Percentiles rank a stretch among this genome's conserved stretches.
Evolutionary conservation across 306 rosid species (phyloP).

Genomic region (Myrica gale): DNA sequence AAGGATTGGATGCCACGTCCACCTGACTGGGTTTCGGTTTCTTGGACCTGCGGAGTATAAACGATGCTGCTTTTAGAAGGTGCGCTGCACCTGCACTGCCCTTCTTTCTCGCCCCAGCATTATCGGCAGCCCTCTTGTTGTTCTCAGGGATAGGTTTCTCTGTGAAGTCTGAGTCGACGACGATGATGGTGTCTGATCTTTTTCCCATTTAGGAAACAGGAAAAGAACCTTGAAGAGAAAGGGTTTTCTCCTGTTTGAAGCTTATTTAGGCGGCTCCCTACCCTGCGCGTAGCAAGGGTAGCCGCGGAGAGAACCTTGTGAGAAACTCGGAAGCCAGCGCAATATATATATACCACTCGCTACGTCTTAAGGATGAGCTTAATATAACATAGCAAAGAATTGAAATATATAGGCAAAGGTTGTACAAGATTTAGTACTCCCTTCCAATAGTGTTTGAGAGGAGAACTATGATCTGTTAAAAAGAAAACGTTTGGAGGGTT

Average conservation of each 20-base stretch:
- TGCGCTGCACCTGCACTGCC: constrained; percentile 30
- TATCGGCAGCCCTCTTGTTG: neutral
- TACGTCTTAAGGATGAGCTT: neutral
- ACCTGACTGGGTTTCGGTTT: constrained; percentile 28
- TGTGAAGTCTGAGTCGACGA: neutral
- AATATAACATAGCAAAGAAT: neutral
- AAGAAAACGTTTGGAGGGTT: neutral
- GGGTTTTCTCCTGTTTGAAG: neutral
- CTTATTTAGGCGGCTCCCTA: neutral
- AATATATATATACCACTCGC: constrained; percentile 1
- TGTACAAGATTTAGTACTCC: neutral
- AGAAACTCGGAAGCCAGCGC: neutral
- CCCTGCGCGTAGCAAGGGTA: constrained; percentile 41
- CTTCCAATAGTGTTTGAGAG: neutral
- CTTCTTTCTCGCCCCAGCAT: constrained; percentile 23
- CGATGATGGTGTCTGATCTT: neutral
- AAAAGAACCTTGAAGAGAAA: neutral
- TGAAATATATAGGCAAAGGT: neutral
- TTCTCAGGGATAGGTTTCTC: neutral
- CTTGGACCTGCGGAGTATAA: constrained; percentile 40
- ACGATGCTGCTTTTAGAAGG: constrained; percentile 38
- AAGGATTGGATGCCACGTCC: constrained; percentile 37
- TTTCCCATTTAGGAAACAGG: constrained; percentile 25
- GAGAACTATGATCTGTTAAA: neutral
- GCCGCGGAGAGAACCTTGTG: constrained; percentile 15